phyloP scores from a whole-genome alignment of 2,329 filamentous ascomycete genomes.

The Nemania diffusa region DNA sequence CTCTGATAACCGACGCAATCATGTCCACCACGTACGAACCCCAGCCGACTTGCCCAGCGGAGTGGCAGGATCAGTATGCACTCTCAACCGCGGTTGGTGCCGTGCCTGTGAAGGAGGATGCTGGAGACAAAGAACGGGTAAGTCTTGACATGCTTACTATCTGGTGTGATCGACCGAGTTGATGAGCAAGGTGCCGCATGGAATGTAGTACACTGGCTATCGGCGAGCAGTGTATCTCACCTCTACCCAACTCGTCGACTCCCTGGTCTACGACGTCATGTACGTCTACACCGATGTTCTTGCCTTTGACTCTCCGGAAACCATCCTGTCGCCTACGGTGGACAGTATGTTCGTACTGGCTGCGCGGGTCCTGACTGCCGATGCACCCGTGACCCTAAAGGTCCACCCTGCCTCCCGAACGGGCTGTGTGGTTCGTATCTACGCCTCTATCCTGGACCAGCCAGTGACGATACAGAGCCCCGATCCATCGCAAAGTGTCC shows the following conservation, averaged over 20 bases:
- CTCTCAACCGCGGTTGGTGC: not conserved
- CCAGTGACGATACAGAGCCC: not conserved
- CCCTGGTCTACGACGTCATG: not conserved
- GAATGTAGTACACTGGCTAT: not conserved
- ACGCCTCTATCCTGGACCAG: not conserved
- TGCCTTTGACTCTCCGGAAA: not conserved
- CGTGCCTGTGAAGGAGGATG: not conserved
- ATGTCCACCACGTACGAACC: not conserved
- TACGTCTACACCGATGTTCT: slow-evolving; percentile 5
- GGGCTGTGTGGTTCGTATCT: not conserved
- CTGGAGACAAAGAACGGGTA: not conserved
- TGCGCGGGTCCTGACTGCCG: slow-evolving; percentile 7
- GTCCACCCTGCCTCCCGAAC: not conserved
- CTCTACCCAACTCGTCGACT: not conserved
- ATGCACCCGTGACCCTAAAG: not conserved
- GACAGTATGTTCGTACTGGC: not conserved
- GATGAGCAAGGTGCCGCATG: not conserved
- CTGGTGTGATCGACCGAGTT: not conserved
- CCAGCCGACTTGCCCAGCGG: not conserved
- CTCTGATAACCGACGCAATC: not conserved
- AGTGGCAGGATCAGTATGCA: not conserved
- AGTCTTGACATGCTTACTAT: not conserved
- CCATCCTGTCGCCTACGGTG: not conserved
- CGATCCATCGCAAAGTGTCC: not conserved
- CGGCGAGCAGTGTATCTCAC: slow-evolving; percentile 1